These are phyloP conservation scores for Penicillium sp. DNA, from an alignment of 2,329 filamentous ascomycete genomes.

Conservation along the genomic window DNA sequence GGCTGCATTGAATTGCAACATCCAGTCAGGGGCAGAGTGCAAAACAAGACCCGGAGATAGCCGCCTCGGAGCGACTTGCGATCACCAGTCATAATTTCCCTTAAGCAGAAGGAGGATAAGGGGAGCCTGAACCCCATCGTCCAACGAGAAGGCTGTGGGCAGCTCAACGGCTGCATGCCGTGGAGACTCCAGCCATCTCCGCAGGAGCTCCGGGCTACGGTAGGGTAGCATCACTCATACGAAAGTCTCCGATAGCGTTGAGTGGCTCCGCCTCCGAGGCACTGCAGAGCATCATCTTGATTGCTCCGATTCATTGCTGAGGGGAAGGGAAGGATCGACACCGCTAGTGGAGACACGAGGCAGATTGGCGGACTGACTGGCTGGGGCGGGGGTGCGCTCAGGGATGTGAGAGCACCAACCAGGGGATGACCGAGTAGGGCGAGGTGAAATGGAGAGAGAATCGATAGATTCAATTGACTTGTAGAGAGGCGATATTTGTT, in stretches of 20 bases:
- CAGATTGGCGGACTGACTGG: background rate
- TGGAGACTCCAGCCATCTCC: conserved; percentile 14
- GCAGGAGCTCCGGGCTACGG: conserved; percentile 24
- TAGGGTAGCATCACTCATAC: conserved; percentile 19
- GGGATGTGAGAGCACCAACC: background rate
- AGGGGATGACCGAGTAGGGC: background rate
- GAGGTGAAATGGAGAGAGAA: background rate
- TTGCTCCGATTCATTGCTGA: conserved; percentile 9
- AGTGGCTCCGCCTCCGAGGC: conserved; percentile 8
- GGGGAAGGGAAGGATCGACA: conserved; percentile 22
- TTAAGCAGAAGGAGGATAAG: conserved; percentile 3
- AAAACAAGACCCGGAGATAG: conserved; percentile 3
- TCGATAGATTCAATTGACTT: background rate
- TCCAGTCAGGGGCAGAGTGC: conserved; percentile 2
- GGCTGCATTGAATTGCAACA: background rate
- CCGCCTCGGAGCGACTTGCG: background rate
- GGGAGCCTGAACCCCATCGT: conserved; percentile 7
- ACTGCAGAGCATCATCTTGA: conserved; percentile 3
- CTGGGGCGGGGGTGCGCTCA: background rate
- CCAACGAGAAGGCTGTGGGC: conserved; percentile 7
- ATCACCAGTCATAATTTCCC: conserved; percentile 13
- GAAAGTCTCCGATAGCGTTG: conserved; percentile 1
- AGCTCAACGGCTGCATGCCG: background rate
- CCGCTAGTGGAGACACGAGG: conserved; percentile 5
- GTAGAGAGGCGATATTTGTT: background rate